Base-by-base conservation (phyloP, 495 filamentous ascomycete species). In the Neurospora tetrasperma region DNA sequence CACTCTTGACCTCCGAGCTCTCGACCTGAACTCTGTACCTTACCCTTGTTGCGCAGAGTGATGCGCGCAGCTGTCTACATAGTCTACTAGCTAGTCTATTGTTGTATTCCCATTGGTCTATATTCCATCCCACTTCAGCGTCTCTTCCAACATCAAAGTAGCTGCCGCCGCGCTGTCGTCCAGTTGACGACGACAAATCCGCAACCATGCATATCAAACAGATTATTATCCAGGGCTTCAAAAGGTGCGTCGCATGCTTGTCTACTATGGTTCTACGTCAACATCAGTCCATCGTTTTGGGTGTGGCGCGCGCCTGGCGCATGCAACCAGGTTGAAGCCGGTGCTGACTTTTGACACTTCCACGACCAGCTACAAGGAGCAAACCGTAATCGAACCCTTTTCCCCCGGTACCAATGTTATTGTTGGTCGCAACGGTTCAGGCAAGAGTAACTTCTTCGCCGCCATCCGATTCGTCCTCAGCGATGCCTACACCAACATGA, bases 151-250 rank as follows among this genome's bases (percentile, higher is more conserved):
- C 66, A 72, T 48, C 69, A 44, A 38, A 71, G 48, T 71, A 42
- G 42, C 69, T 39, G 27, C 71, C 44, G 23, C 44, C 27, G 71
- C 73, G 76, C 74, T 43, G 78, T 77, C 79, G 79, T 80, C 79
- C 73, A 75, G 73, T 71, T 62, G 54, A 66, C 70, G 79, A 76
- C 78, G 76, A 77, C 78, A 41, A 74, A 71, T 75, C 71, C 73
- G 78, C 79, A 84, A 89, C 82, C 80, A 97, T 98, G 94, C 94
- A 96, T 84, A 98, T 99, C 88, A 98, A 98, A 83, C 96, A 99
- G 86, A 97, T 99, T 79, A 99, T 98, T 83, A 98, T 99, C 79
- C 96, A 99, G 79, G 96, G 96, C 88, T 99, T 99, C 85, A 98
- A 98, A 85, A 97, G 95, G 95, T 97, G 82, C 72, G 84, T 69